Evolutionary conservation across 371 early-diverging fungal species (phyloP).

Genomic region (Mortierella sp.): DNA sequence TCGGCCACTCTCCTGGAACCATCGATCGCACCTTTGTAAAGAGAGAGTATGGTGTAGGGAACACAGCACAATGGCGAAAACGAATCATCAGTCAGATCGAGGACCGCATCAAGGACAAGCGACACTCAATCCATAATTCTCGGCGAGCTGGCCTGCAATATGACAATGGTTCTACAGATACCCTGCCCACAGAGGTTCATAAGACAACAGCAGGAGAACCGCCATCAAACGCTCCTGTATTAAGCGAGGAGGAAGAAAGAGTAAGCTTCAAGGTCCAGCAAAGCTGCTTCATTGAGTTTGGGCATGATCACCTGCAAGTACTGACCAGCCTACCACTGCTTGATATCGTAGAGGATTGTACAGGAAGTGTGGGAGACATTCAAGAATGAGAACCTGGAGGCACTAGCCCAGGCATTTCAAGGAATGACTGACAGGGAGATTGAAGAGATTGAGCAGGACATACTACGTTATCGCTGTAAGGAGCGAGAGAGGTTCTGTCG

Average conservation of each 20-base stretch:
- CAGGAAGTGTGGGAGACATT: constrained; percentile 48
- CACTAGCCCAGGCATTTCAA: constrained; percentile 22
- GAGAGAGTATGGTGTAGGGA: constrained; percentile 30
- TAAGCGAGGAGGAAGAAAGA: constrained; percentile 29
- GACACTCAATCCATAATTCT: constrained; percentile 34
- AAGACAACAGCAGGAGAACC: neutral
- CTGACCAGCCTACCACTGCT: too few species aligned
- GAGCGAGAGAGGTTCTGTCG: too few species aligned
- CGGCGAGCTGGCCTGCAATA: constrained; percentile 22
- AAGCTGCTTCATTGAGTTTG: too few species aligned
- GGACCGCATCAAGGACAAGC: constrained; percentile 39
- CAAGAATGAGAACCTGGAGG: constrained; percentile 36
- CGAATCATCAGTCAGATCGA: constrained; percentile 36
- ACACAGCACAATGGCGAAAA: constrained; percentile 42
- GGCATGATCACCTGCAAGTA: too few species aligned
- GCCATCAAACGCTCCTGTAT: neutral
- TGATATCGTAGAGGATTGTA: constrained; percentile 43
- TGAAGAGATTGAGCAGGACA: constrained; percentile 45
- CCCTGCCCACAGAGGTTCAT: neutral
- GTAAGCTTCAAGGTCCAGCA: constrained; percentile 1
- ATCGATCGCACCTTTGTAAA: constrained; percentile 28
- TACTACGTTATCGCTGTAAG: constrained; percentile 35
- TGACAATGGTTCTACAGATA: neutral
- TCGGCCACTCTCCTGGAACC: neutral
- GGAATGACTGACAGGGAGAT: constrained; percentile 44